Percentiles rank a stretch among this genome's conserved stretches.
These are phyloP conservation scores for Colletotrichum euphorbiae DNA, from an alignment of 2,329 filamentous ascomycete species.

Conservation along the genomic window DNA sequence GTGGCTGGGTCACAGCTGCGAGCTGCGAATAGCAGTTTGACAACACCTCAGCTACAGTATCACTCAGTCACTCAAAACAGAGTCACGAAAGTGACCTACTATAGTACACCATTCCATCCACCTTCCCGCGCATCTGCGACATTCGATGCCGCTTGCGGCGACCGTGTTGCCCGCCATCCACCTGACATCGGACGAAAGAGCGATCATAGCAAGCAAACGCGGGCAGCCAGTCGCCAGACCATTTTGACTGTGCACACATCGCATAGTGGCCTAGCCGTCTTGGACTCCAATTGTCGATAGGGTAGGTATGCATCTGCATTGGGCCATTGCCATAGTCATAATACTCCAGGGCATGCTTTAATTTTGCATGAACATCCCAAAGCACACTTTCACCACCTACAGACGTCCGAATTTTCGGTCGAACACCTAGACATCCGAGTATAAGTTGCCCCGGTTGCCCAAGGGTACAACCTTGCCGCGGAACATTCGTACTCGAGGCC, in stretches of 20 bases:
- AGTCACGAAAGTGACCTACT: too few species aligned
- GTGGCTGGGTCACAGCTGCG: background rate
- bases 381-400: background rate
- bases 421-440: background rate
- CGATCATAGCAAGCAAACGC: background rate
- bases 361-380: slow-evolving; percentile 15
- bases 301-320: background rate
- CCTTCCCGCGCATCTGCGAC: background rate
- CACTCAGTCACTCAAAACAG: too few species aligned
- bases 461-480: background rate
- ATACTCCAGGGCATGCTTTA: background rate
- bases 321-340: background rate
- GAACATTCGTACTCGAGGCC: too few species aligned
- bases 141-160: slow-evolving; percentile 21
- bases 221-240: background rate
- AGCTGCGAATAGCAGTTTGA: background rate
- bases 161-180: background rate
- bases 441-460: background rate
- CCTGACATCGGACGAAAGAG: slow-evolving; percentile 7
- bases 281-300: background rate
- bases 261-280: slow-evolving; percentile 3
- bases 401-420: slow-evolving; percentile 3
- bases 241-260: background rate
- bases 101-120: background rate
- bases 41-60: too few species aligned